Evolutionary conservation across 225 moss, liverwort and hornwort species (phyloP).

Genomic region (Lunularia cruciata): DNA sequence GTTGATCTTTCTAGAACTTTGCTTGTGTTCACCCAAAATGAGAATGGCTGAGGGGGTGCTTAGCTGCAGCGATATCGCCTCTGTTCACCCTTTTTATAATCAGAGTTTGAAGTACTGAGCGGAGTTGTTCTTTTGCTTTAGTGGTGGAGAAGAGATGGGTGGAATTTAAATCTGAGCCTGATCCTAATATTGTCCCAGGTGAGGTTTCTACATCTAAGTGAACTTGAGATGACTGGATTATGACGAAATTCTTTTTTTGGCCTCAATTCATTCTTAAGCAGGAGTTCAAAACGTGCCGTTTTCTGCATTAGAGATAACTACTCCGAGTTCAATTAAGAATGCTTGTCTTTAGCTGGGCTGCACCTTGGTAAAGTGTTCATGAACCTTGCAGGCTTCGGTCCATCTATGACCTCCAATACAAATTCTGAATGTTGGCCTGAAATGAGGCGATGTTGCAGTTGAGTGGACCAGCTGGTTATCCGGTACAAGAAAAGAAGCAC

Average conservation of each 20-base stretch:
- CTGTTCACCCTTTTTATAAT: too few relatives aligned
- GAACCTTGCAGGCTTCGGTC: slow-evolving; percentile 15
- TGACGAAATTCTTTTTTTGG: background rate
- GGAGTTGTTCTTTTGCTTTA: slow-evolving; percentile 4
- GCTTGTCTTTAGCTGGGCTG: too few relatives aligned
- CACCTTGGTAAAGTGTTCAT: background rate
- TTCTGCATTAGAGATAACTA: too few relatives aligned
- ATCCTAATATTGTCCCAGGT: slow-evolving; percentile 40
- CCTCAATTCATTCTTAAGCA: too few relatives aligned
- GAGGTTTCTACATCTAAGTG: background rate
- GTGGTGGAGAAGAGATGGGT: slow-evolving; percentile 48
- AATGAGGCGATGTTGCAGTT: slow-evolving; percentile 39
- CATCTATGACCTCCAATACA: background rate
- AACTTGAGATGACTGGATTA: too few relatives aligned
- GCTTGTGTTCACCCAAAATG: too few relatives aligned
- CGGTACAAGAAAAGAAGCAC: slow-evolving; percentile 42
- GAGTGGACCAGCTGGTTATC: slow-evolving; percentile 50
- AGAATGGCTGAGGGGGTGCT: too few relatives aligned
- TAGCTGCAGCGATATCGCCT: too few relatives aligned
- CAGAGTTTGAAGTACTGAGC: too few relatives aligned
- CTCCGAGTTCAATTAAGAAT: too few relatives aligned
- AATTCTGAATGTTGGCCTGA: slow-evolving; percentile 21
- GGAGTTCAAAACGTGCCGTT: too few relatives aligned
- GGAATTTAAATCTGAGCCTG: slow-evolving; percentile 38
- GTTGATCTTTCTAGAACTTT: too few relatives aligned